Evolutionary conservation across 2,329 filamentous ascomycete species (phyloP).

Genomic region (Microsporum ferrugineum): DNA sequence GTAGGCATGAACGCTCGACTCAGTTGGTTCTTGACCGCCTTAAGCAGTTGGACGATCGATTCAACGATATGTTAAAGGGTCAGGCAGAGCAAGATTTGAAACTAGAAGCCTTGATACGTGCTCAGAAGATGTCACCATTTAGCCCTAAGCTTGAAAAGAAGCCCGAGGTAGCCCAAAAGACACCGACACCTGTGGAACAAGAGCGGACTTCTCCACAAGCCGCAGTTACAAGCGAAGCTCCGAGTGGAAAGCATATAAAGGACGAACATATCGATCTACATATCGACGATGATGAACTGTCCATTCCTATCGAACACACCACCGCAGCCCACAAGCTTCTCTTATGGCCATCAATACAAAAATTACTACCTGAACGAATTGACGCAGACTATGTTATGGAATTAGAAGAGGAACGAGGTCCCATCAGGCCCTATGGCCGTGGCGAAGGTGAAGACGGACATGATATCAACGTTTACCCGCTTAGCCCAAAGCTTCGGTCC

Average conservation of each 20-base stretch:
- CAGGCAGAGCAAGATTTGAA: slow-evolving; percentile 9
- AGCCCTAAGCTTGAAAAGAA: slow-evolving; percentile 1
- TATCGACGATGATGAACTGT: slow-evolving; percentile 44
- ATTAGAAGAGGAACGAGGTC: slow-evolving; percentile 60
- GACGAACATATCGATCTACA: slow-evolving; percentile 34
- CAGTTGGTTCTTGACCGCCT: slow-evolving; percentile 29
- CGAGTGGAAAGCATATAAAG: slow-evolving; percentile 9
- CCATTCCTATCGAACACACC: slow-evolving; percentile 75
- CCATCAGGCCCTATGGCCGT: slow-evolving; percentile 63
- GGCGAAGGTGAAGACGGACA: slow-evolving; percentile 58
- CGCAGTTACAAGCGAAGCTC: background rate
- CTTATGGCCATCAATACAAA: slow-evolving; percentile 56
- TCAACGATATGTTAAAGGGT: slow-evolving; percentile 9
- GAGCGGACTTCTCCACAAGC: background rate
- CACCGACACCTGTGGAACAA: background rate
- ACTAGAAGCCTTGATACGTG: slow-evolving; percentile 10
- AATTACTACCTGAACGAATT: slow-evolving; percentile 50
- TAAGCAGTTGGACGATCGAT: slow-evolving; percentile 22
- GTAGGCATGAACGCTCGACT: slow-evolving; percentile 32
- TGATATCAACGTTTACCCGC: slow-evolving; percentile 6
- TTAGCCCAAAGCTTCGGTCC: slow-evolving; percentile 10
- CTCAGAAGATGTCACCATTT: background rate
- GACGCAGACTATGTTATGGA: slow-evolving; percentile 63
- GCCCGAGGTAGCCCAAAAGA: slow-evolving; percentile 2
- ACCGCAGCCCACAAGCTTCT: slow-evolving; percentile 79